Percentiles rank a stretch among this genome's conserved stretches.
Evolutionary conservation across 306 rosid species (phyloP).

Genomic region (Dalbergia oliveri): DNA sequence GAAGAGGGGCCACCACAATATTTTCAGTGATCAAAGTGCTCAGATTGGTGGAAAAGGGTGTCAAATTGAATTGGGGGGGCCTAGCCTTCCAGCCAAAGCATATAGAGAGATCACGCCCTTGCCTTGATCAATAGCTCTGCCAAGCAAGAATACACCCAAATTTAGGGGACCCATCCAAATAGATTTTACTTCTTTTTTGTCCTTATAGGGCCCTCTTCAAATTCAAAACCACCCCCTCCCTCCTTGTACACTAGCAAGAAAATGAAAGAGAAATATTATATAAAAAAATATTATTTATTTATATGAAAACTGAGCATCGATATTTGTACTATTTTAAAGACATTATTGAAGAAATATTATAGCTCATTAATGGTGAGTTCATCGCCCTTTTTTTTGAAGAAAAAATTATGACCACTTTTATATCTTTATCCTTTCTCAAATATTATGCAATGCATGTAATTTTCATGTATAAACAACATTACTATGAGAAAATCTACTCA

Average conservation of each 20-base stretch:
- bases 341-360: no score
- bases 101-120: background rate
- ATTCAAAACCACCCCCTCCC: constrained; percentile 3
- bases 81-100: constrained; percentile 33
- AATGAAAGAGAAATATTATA: background rate
- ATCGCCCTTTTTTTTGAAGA: background rate
- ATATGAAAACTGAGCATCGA: no score
- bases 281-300: no score
- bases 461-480: no score
- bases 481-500: background rate
- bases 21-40: constrained; percentile 38
- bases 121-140: constrained; percentile 13
- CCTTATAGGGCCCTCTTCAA: constrained; percentile 27
- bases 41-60: constrained; percentile 25
- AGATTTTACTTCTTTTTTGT: constrained; percentile 43
- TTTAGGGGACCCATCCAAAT: constrained; percentile 39
- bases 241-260: constrained; percentile 26
- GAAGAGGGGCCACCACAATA: constrained; percentile 36
- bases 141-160: constrained; percentile 32
- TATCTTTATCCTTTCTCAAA: no score
- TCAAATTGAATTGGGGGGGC: constrained; percentile 15
- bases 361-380: no score
- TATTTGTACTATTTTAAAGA: no score
- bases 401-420: no score
- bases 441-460: no score